Conservation (phyloP, 2,329 filamentous ascomycete genomes). For the Fusarium nanum region DNA sequence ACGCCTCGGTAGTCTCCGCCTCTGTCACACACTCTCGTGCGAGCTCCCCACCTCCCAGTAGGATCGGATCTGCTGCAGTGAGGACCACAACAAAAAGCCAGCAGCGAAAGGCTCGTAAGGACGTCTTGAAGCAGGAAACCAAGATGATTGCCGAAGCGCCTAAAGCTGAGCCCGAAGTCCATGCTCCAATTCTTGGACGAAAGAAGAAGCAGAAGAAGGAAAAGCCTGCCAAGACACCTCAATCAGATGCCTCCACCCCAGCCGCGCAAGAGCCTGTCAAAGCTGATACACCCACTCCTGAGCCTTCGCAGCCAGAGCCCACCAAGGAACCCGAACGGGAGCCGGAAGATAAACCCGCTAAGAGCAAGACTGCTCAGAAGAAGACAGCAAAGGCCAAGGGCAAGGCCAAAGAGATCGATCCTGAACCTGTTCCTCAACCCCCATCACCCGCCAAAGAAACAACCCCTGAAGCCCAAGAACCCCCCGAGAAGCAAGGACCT, state of each 20-base stretch:
- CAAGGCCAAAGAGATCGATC: conserved; percentile 46
- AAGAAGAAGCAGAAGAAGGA: conserved; percentile 91
- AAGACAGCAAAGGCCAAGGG: conserved; percentile 48
- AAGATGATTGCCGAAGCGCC: conserved; percentile 63
- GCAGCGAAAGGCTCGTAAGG: conserved; percentile 80
- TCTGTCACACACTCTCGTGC: conserved; percentile 76
- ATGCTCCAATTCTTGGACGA: conserved; percentile 79
- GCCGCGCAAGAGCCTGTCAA: conserved; percentile 22
- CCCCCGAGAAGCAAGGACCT: conserved; percentile 47
- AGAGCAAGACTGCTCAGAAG: conserved; percentile 50
- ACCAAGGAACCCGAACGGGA: conserved; percentile 30
- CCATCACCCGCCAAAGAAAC: conserved; percentile 37
- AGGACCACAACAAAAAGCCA: conserved; percentile 81
- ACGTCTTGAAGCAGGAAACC: conserved; percentile 72
- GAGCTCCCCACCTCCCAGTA: conserved; percentile 74
- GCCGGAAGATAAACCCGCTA: conserved; percentile 34
- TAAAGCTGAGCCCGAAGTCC: conserved; percentile 66
- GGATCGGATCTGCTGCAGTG: conserved; percentile 75
- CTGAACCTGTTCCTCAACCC: conserved; percentile 30
- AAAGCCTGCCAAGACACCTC: conserved; percentile 54
- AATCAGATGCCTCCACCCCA: conserved; percentile 19
- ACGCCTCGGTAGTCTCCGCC: conserved; percentile 77
- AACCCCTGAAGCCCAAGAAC: conserved; percentile 34
- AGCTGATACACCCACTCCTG: conserved; percentile 14
- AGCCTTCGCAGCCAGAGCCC: conserved; percentile 9